A percentile compares a stretch with the other conserved stretches of the same genome.
phyloP scores from a whole-genome alignment of 2,329 filamentous ascomycete species.

The Cryphonectria carpinicola region DNA sequence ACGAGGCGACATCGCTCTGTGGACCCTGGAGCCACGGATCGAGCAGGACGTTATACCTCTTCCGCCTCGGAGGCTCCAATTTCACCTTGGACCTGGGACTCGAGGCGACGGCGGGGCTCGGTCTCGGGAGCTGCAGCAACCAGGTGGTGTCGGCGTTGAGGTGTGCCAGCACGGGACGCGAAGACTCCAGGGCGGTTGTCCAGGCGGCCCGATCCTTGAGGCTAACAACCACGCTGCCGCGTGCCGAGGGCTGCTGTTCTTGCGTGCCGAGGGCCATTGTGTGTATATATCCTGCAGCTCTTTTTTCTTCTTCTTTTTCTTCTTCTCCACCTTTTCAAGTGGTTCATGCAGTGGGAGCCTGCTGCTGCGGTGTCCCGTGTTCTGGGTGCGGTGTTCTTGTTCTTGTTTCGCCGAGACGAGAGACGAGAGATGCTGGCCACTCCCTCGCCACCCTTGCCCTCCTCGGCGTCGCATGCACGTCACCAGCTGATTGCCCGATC shows the following conservation, averaged over 20 bases:
- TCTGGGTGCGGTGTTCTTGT: background rate
- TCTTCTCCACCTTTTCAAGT: background rate
- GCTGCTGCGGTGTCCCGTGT: background rate
- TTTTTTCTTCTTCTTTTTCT: no score
- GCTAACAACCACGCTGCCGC: constrained; percentile 15
- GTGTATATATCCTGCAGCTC: background rate
- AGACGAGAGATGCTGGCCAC: background rate
- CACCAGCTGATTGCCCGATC: background rate
- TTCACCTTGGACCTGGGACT: background rate
- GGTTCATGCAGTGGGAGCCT: background rate
- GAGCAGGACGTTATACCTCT: constrained; percentile 66
- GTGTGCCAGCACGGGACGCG: constrained; percentile 58
- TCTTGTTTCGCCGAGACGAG: background rate
- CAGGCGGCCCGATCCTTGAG: constrained; percentile 28
- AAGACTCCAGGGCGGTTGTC: constrained; percentile 27
- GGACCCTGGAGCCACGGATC: constrained; percentile 68
- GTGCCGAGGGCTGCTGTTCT: background rate
- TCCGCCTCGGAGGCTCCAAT: constrained; percentile 42
- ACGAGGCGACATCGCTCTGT: constrained; percentile 65
- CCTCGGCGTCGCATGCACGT: background rate
- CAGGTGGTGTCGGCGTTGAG: constrained; percentile 70
- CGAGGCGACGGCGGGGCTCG: constrained; percentile 37
- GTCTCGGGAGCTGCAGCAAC: constrained; percentile 67
- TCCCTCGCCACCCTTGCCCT: background rate
- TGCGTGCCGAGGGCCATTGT: constrained; percentile 16